Evolutionary conservation across 768 basidiomycete genomes (phyloP), one percentile per base, ranked within the genome.

Genomic region (Kwoniella mangroviensis): DNA sequence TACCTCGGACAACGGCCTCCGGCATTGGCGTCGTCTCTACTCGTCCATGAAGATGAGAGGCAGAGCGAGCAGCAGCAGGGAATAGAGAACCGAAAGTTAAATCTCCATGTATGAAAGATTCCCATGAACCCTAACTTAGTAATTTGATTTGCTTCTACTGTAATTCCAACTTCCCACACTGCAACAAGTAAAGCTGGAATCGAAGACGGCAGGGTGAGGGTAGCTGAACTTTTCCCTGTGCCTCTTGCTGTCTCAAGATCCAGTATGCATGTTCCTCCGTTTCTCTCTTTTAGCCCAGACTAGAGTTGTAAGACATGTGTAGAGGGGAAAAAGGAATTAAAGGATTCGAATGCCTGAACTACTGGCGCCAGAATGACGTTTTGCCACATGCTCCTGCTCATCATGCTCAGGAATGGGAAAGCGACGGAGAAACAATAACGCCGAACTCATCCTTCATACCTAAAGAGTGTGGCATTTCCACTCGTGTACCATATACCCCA

Each of bases 101-200:
- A 3, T 58, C 24, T 28, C 2, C n/a, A 4, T 15, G 28, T 34
- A 34, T 34, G 11, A 12, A 3, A 28, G 58, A 42, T 60, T 60
- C 58, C 58, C 58, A 60, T 43, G n/a, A 60, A 60, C 58, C 58
- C 58, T 60, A 60, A 60, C 58, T n/a, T 42, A 19, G 4, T 60
- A 1, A 13, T 11, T 11, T 54, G 21, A 12, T 54, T 24, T 54
- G 15, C 22, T 54, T 54, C 21, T 0, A n/a, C n/a, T n/a, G n/a
- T n/a, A n/a, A 19, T n/a, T 54, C 53, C 19, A 3, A 2, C 24
- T 54, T 24, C 24, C 53, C n/a, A 24, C 0, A 4, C 13, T 51
- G 49, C n/a, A 51, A 51, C 13, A 21, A 51, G 49, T 17, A 51
- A 17, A 51, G 21, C 49, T 51, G 49, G 49, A 51, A 51, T 51